Conservation (phyloP, 2,329 filamentous ascomycete species). For the Talaromyces sp. region DNA sequence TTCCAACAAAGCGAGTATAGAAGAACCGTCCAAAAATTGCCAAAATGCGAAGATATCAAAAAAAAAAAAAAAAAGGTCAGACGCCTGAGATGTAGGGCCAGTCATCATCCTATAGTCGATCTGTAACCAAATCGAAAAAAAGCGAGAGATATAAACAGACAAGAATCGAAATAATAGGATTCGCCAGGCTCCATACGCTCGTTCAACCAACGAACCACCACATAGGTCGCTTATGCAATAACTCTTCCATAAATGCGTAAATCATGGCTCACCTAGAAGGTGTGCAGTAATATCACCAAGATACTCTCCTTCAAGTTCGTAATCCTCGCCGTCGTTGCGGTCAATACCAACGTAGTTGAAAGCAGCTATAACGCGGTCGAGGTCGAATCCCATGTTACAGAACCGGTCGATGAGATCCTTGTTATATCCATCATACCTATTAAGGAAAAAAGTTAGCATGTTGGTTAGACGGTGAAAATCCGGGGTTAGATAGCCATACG, state of each 20-base stretch:
- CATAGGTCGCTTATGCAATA: constrained; percentile 12
- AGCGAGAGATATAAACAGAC: neutral
- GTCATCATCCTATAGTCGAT: neutral
- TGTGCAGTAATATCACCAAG: constrained; percentile 86
- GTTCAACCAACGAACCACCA: constrained; percentile 2
- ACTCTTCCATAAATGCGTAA: constrained; percentile 10
- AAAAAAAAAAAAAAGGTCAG: neutral
- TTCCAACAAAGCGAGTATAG: neutral
- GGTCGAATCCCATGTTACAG: constrained; percentile 83
- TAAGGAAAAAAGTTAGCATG: constrained; percentile 24
- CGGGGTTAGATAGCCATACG: constrained; percentile 34
- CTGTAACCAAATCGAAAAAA: neutral
- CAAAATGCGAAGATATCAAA: neutral
- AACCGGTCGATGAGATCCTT: constrained; percentile 78
- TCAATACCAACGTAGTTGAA: constrained; percentile 81
- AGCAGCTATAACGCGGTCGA: constrained; percentile 78
- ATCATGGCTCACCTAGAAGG: constrained; percentile 70
- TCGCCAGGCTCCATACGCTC: constrained; percentile 27
- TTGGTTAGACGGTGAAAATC: neutral
- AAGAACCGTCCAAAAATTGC: neutral
- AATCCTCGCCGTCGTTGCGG: constrained; percentile 70
- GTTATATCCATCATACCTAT: constrained; percentile 82
- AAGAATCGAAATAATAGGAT: constrained; percentile 9
- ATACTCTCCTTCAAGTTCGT: constrained; percentile 82
- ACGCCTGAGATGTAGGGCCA: neutral